These are phyloP conservation scores for Neonectria faginata DNA, from an alignment of 2,329 filamentous ascomycete genomes.

Conservation along the genomic window DNA sequence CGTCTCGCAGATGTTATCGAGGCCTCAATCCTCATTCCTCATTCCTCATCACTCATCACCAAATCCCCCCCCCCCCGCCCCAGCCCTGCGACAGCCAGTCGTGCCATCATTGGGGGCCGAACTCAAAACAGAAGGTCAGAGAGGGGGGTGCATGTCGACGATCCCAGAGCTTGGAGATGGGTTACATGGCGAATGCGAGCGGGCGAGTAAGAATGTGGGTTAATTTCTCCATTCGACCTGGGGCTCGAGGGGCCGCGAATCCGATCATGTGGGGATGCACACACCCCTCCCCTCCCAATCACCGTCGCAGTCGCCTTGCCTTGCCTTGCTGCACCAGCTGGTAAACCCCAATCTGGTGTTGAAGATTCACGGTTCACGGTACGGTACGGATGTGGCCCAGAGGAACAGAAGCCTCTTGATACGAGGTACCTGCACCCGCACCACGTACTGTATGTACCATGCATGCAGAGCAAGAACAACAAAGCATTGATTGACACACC, in stretches of 20 bases:
- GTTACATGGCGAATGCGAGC: constrained; percentile 18
- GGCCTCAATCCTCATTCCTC: constrained; percentile 2
- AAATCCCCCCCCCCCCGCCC: constrained; percentile 16
- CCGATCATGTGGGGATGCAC: constrained; percentile 4
- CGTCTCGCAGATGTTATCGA: neutral
- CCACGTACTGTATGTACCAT: neutral
- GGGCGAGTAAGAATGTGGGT: constrained; percentile 16
- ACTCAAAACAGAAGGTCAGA: constrained; percentile 20
- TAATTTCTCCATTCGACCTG: constrained; percentile 15
- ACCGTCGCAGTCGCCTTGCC: too few relatives aligned
- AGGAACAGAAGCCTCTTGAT: neutral
- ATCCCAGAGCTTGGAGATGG: constrained; percentile 1
- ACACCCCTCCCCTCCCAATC: neutral
- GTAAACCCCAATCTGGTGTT: neutral
- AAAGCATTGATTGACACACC: constrained; percentile 4
- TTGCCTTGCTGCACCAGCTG: neutral
- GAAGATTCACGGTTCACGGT: neutral
- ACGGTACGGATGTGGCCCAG: neutral
- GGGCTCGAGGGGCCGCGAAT: neutral
- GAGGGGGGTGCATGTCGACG: constrained; percentile 5
- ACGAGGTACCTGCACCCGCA: neutral
- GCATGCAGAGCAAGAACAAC: constrained; percentile 2
- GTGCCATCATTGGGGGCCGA: constrained; percentile 4
- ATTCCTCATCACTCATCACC: neutral
- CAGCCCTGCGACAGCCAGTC: constrained; percentile 21